Percentiles rank a stretch among this genome's conserved stretches.
Conservation (phyloP, 768 basidiomycete species). For the Suillus fuscotomentosus region DNA sequence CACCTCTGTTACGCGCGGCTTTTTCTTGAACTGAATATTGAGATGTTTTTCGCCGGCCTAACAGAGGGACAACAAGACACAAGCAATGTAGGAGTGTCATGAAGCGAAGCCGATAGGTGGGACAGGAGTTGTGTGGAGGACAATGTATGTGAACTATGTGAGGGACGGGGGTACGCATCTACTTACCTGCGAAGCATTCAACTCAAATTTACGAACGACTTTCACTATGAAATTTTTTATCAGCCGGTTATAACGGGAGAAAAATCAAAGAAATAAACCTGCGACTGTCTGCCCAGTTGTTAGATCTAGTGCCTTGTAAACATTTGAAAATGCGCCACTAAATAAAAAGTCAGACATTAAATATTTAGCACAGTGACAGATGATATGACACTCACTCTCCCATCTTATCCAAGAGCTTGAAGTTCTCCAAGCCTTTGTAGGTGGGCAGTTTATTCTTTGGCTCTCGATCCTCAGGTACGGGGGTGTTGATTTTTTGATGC, state of each 20-base stretch:
- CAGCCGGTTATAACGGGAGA: neutral
- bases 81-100: conserved; percentile 8
- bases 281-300: conserved; percentile 78
- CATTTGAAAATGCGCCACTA: conserved; percentile 97
- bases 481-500: conserved; percentile 51
- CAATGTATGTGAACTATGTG: conserved; percentile 27
- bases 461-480: conserved; percentile 75
- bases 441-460: conserved; percentile 77
- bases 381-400: conserved; percentile 70
- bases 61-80: conserved; percentile 29
- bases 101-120: conserved; percentile 23
- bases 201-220: conserved; percentile 90
- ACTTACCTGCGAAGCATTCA: conserved; percentile 90
- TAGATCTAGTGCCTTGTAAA: conserved; percentile 87
- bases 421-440: conserved; percentile 83
- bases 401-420: conserved; percentile 80
- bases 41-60: conserved; percentile 93
- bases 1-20: conserved; percentile 98
- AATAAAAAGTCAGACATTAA: conserved; percentile 19
- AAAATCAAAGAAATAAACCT: conserved; percentile 45
- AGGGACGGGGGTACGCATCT: conserved; percentile 11
- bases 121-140: conserved; percentile 18
- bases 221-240: conserved; percentile 57
- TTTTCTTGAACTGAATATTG: conserved; percentile 93
- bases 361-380: neutral